Evolutionary conservation across 2,329 filamentous ascomycete species (phyloP).

Genomic region (Trichoderma atroviride): DNA sequence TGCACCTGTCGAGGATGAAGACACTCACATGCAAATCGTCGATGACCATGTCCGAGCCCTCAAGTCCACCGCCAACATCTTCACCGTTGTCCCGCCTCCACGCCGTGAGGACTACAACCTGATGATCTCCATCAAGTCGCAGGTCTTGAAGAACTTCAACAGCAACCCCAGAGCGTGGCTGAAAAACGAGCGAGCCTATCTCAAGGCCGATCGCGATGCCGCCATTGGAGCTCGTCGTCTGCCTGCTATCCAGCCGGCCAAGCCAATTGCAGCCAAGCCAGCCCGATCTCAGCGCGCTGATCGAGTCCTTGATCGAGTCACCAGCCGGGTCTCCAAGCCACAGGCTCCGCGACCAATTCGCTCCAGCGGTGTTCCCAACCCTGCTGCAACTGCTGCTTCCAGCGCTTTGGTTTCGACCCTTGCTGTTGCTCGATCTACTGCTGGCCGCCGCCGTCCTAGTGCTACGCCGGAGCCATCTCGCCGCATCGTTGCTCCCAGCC

Average conservation of each 20-base stretch:
- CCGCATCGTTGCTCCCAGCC: conserved; percentile 63
- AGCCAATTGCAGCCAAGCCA: conserved; percentile 39
- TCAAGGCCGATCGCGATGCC: conserved; percentile 52
- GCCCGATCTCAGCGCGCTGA: conserved; percentile 38
- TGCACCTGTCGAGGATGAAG: conserved; percentile 43
- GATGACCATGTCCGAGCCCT: conserved; percentile 54
- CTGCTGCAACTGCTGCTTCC: background rate
- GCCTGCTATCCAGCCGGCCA: conserved; percentile 49
- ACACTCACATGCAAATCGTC: conserved; percentile 51
- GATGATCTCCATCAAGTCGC: conserved; percentile 54
- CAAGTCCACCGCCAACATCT: conserved; percentile 42
- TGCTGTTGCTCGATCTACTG: conserved; percentile 36
- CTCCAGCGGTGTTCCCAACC: conserved; percentile 30
- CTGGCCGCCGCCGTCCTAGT: conserved; percentile 44
- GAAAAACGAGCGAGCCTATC: conserved; percentile 52
- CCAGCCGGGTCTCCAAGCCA: conserved; percentile 38
- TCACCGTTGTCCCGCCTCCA: conserved; percentile 49
- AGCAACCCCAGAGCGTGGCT: conserved; percentile 53
- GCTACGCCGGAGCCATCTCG: conserved; percentile 55
- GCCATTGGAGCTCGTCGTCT: conserved; percentile 40
- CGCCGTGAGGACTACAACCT: conserved; percentile 57
- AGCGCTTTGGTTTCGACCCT: conserved; percentile 33
- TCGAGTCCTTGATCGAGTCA: conserved; percentile 29
- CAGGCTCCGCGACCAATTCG: conserved; percentile 43
- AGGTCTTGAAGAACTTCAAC: conserved; percentile 51